Conservation (phyloP, 306 rosid species). For the Quercus engelmannii region DNA sequence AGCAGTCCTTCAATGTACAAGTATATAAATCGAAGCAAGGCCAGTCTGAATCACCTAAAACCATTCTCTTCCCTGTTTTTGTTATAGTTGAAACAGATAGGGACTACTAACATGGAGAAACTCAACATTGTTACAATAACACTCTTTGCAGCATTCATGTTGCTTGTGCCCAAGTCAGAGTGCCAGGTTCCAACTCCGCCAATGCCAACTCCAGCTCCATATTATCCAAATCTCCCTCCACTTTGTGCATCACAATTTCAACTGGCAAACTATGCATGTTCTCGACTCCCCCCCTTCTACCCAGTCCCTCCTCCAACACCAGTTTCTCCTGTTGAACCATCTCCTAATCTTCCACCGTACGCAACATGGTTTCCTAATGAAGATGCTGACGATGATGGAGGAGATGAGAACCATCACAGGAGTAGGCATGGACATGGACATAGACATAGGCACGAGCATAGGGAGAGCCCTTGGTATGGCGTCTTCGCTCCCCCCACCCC, state of each 20-base stretch:
- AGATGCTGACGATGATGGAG: constrained; percentile 1
- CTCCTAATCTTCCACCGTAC: background rate
- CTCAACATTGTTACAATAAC: constrained; percentile 15
- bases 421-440: constrained; percentile 14
- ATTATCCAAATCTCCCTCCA: constrained; percentile 26
- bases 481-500: no score
- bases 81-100: background rate
- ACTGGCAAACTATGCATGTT: constrained; percentile 70
- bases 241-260: constrained; percentile 70
- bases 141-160: constrained; percentile 23
- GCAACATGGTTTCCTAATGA: background rate
- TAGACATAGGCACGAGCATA: constrained; percentile 6
- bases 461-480: background rate
- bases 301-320: constrained; percentile 24
- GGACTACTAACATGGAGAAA: constrained; percentile 31
- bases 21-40: constrained; percentile 36
- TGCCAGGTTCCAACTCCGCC: constrained; percentile 4
- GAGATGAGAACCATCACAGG: background rate
- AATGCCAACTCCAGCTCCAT: no score
- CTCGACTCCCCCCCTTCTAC: constrained; percentile 48
- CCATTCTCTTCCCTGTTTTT: constrained; percentile 14
- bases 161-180: constrained; percentile 30
- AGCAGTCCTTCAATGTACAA: constrained; percentile 16
- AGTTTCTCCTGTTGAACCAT: constrained; percentile 15
- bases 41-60: constrained; percentile 17